Evolutionary conservation across 164 flowering plant genomes (phyloP), one percentile per base, ranked within the genome.

Genomic region (Euptelea pleiosperma): DNA sequence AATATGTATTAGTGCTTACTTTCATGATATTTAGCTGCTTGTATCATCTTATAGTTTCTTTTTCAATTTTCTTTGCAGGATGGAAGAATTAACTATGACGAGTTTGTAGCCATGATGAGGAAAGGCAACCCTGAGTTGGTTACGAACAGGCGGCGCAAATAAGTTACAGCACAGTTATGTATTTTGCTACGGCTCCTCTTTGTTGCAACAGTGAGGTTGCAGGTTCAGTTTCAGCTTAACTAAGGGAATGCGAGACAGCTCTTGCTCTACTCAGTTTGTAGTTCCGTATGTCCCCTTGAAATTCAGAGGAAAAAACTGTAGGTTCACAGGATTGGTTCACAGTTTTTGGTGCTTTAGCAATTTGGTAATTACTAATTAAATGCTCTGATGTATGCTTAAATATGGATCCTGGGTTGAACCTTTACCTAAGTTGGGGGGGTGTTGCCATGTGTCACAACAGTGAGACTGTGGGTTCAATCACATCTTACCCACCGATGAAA

Each of bases 51-150:
- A n/a, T n/a, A n/a, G n/a, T n/a, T n/a, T 3, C 11, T 28, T 39
- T 55, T 3, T 12, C 11, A 53, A 18, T 50, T 46, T 30, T 19
- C 53, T 39, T 67, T 73, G 65, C 87, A 89, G 99, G 99, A 93
- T 73, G 99, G 99, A 65, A 79, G 75, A 64, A 90, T 93, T 8
- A 88, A 86, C 61, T 93, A 90, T 39, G 96, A 90, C 0, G 96
- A 89, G 68, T 92, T 92, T 69, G 91, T 66, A 2, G 85, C 94
- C 11, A 93, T 93, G 97, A 90, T 93, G 99, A 86, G 75, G 70
- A 90, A 86, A 77, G 96, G 95, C 64, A 77, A 79, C 55, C 89
- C 87, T 2, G 96, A 84, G 1, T 30, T 79, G 68, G 84, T 61
- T 14, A 30, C 77, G 3, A 79, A 61, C 51, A 74, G 88, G 69